Conservation (phyloP, 225 moss, liverwort and hornwort genomes). For the Pseudisothecium myosuroides region DNA sequence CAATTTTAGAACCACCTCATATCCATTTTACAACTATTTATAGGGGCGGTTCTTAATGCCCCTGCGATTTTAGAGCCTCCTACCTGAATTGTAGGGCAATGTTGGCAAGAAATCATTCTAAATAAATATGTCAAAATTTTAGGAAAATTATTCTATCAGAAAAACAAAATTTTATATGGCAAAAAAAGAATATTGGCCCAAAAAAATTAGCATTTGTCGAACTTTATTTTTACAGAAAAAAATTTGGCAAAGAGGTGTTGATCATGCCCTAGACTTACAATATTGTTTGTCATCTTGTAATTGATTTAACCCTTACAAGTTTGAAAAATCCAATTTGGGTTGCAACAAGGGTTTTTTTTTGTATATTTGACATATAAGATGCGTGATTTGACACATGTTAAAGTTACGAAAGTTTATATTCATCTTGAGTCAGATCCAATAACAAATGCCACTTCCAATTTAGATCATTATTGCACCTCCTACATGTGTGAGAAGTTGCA, state of each 20-base stretch:
- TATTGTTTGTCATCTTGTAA: not conserved
- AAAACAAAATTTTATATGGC: not conserved
- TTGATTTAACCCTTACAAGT: not conserved
- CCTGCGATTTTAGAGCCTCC: no score
- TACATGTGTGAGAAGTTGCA: not conserved
- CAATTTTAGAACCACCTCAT: no score
- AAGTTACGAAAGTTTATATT: not conserved
- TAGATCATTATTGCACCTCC: not conserved
- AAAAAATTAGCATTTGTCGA: fast-evolving
- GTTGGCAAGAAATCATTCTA: not conserved
- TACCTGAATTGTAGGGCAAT: not conserved
- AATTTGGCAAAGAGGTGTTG: fast-evolving
- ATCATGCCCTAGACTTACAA: fast-evolving
- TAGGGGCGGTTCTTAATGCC: no score
- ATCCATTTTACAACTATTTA: no score
- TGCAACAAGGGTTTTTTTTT: not conserved
- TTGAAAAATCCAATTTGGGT: not conserved
- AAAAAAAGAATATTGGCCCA: not conserved
- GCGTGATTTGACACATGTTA: not conserved
- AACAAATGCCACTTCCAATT: not conserved
- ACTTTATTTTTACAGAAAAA: fast-evolving
- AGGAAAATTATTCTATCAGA: fast-evolving
- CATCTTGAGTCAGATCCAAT: not conserved
- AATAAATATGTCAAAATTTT: no score
- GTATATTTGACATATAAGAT: not conserved